A percentile compares a stretch with the other conserved stretches of the same genome.
Evolutionary conservation across 768 basidiomycete genomes (phyloP).

Genomic region (Boletus vinaceobasis): DNA sequence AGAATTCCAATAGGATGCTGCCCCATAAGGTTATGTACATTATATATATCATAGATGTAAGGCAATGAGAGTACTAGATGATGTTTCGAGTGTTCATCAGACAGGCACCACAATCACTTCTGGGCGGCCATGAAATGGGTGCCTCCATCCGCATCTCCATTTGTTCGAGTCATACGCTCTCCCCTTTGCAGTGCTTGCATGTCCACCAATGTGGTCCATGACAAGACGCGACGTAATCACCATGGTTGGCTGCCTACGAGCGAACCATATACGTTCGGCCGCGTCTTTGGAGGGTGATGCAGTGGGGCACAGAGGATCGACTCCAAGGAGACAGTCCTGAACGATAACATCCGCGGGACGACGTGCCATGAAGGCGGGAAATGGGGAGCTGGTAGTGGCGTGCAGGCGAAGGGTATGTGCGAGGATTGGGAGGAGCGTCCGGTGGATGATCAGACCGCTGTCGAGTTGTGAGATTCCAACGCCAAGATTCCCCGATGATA

Average conservation of each 20-base stretch:
- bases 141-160: constrained; percentile 46
- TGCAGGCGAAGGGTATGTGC: constrained; percentile 31
- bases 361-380: constrained; percentile 26
- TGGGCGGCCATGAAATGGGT: constrained; percentile 40
- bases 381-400: constrained; percentile 24
- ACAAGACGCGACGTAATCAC: constrained; percentile 42
- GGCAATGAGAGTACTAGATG: background rate
- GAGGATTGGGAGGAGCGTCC: constrained; percentile 34
- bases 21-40: background rate
- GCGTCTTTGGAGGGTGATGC: constrained; percentile 4
- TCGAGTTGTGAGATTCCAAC: background rate
- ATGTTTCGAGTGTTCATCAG: background rate
- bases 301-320: constrained; percentile 36
- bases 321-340: constrained; percentile 42
- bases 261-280: constrained; percentile 5
- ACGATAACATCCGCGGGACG: constrained; percentile 39
- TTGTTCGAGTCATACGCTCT: constrained; percentile 32
- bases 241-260: constrained; percentile 21
- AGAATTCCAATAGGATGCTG: background rate
- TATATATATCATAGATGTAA: background rate
- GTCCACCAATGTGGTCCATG: constrained; percentile 42
- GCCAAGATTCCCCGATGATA: background rate
- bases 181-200: constrained; percentile 32
- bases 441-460: constrained; percentile 43
- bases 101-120: constrained; percentile 37